Evolutionary conservation across 768 basidiomycete genomes (phyloP).

Genomic region (Mrakia frigida): DNA sequence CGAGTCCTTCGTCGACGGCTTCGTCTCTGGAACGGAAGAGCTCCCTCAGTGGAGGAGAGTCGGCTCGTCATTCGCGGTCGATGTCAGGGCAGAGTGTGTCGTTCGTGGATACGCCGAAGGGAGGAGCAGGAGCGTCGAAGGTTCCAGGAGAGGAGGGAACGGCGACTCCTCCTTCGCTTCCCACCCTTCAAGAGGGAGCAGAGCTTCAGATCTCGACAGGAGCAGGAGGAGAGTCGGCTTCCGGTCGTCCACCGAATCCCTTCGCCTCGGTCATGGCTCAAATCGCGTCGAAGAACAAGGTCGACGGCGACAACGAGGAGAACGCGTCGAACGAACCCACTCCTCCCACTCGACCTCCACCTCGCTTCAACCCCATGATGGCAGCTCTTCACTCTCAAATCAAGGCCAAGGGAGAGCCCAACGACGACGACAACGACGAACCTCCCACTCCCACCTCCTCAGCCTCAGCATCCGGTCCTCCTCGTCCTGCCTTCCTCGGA

Average conservation of each 20-base stretch:
- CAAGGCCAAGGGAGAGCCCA: not conserved
- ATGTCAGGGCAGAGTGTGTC: not conserved
- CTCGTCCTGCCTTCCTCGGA: conserved; percentile 20
- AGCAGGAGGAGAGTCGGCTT: conserved; percentile 30
- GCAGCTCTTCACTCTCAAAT: conserved; percentile 19
- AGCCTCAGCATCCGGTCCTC: not conserved
- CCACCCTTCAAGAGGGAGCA: conserved; percentile 1
- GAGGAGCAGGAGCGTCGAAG: not conserved
- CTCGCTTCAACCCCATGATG: conserved; percentile 22
- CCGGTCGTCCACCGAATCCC: conserved; percentile 37
- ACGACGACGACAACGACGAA: not conserved
- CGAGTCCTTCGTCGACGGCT: conserved; percentile 48
- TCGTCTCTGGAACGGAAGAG: conserved; percentile 36
- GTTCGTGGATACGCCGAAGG: conserved; percentile 4
- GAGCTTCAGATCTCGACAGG: not conserved
- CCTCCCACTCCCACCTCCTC: not conserved
- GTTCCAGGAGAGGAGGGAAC: not conserved
- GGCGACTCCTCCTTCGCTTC: conserved; percentile 1
- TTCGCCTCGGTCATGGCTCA: conserved; percentile 27
- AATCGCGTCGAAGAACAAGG: conserved; percentile 17
- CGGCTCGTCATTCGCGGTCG: conserved; percentile 5
- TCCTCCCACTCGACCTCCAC: not conserved
- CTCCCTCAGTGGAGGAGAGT: conserved; percentile 11
- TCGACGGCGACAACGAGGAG: conserved; percentile 5
- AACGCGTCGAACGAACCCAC: not conserved